These are phyloP conservation scores for Stagonosporopsis rhizophila DNA, from an alignment of 2,329 filamentous ascomycete genomes.

Conservation along the genomic window DNA sequence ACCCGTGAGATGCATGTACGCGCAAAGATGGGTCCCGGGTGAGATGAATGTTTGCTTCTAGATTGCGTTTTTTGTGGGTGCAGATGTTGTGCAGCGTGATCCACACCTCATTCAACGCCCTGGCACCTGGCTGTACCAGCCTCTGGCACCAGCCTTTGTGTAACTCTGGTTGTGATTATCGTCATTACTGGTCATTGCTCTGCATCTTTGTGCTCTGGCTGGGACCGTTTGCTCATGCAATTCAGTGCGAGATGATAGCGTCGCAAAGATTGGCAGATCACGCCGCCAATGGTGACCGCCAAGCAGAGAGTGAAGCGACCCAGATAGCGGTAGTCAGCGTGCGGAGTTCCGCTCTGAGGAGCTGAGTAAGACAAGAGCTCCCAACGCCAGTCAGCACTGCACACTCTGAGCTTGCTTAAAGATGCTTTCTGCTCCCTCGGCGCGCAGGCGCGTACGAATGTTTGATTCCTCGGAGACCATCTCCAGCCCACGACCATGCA, in stretches of 20 bases:
- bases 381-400: neutral
- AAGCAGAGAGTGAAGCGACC: no score
- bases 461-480: neutral
- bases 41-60: conserved; percentile 10
- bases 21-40: conserved; percentile 5
- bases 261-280: neutral
- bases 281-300: neutral
- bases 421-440: neutral
- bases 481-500: conserved; percentile 29
- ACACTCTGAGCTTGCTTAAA: neutral
- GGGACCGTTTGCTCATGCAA: neutral
- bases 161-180: neutral
- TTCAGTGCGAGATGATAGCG: neutral
- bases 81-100: conserved; percentile 9
- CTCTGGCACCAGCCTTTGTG: neutral
- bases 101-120: conserved; percentile 5
- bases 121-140: neutral
- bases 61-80: conserved; percentile 9
- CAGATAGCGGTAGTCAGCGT: neutral
- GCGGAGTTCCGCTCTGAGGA: conserved; percentile 5
- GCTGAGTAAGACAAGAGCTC: conserved; percentile 8
- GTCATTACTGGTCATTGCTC: neutral
- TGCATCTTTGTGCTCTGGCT: neutral
- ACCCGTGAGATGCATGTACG: conserved; percentile 7
- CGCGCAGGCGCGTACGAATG: neutral